These are phyloP conservation scores for Tritrichomonas foetus DNA, from an alignment of 208 protist genomes.

Conservation along the genomic window DNA sequence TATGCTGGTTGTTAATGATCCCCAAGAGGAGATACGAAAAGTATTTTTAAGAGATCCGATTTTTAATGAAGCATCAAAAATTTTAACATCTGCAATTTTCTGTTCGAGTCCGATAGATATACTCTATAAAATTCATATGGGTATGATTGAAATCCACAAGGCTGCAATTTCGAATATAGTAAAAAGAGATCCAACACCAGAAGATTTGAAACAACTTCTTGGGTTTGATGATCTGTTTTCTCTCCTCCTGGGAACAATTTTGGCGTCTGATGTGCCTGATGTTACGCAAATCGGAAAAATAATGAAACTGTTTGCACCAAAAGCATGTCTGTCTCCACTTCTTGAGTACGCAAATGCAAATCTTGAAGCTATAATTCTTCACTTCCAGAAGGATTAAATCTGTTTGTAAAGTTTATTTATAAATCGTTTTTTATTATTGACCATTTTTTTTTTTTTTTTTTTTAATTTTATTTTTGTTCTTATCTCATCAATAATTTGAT, in stretches of 20 bases:
- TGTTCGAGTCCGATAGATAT: neutral
- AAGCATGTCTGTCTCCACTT: neutral
- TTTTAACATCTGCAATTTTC: neutral
- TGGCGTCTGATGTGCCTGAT: neutral
- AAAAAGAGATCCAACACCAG: neutral
- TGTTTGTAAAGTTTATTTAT: too few species aligned
- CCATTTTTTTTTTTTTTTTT: too few species aligned
- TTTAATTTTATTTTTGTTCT: too few species aligned
- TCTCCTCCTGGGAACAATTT: neutral
- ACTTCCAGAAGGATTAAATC: neutral
- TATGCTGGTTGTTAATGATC: neutral
- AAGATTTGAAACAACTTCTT: constrained; percentile 1
- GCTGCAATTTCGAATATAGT: neutral
- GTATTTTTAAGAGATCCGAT: neutral
- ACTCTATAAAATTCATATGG: neutral
- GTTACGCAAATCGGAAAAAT: neutral
- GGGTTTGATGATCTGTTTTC: constrained; percentile 13
- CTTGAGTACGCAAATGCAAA: constrained; percentile 18
- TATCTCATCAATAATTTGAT: too few species aligned
- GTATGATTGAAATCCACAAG: neutral
- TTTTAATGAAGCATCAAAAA: neutral
- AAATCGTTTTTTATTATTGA: too few species aligned
- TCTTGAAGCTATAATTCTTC: neutral
- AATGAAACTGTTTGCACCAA: neutral
- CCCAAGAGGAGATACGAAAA: neutral